phyloP scores from a whole-genome alignment of 805 yeast genomes.

The Lipomyces lipofer region DNA sequence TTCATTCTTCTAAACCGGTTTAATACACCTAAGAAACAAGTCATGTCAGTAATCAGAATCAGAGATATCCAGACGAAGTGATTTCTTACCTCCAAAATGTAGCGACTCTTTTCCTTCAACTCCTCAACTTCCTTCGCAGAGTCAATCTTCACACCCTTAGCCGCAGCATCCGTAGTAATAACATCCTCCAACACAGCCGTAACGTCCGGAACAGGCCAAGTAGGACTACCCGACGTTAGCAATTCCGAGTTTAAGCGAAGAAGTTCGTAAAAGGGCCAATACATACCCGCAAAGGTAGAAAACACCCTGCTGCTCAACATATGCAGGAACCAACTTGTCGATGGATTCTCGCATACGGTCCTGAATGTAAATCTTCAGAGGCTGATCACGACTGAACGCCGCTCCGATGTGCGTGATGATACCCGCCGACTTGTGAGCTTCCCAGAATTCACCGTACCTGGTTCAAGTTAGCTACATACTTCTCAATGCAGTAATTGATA shows the following conservation, averaged over 20 bases:
- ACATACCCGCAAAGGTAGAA: conserved; percentile 79
- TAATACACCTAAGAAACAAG: neutral
- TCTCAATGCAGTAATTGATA: neutral
- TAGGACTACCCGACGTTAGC: conserved; percentile 55
- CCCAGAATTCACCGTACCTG: conserved; percentile 91
- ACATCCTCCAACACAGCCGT: conserved; percentile 87
- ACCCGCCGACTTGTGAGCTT: conserved; percentile 91
- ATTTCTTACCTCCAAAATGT: conserved; percentile 93
- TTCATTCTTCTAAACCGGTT: too few species aligned
- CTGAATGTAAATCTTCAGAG: conserved; percentile 90
- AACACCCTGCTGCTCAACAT: conserved; percentile 75
- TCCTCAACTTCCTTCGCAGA: conserved; percentile 82
- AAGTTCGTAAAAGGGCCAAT: neutral
- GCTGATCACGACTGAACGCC: conserved; percentile 97
- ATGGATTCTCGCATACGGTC: conserved; percentile 83
- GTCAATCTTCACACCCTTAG: conserved; percentile 67
- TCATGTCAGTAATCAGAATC: neutral
- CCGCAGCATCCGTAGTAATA: conserved; percentile 66
- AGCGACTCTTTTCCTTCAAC: conserved; percentile 88
- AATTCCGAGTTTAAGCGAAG: neutral
- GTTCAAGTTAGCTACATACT: neutral
- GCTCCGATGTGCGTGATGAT: conserved; percentile 93
- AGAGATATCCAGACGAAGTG: conserved; percentile 42
- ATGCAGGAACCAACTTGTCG: conserved; percentile 71
- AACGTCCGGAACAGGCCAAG: conserved; percentile 98